Evolutionary conservation across 2,329 filamentous ascomycete species (phyloP).

Genomic region (Colletotrichum limetticola): DNA sequence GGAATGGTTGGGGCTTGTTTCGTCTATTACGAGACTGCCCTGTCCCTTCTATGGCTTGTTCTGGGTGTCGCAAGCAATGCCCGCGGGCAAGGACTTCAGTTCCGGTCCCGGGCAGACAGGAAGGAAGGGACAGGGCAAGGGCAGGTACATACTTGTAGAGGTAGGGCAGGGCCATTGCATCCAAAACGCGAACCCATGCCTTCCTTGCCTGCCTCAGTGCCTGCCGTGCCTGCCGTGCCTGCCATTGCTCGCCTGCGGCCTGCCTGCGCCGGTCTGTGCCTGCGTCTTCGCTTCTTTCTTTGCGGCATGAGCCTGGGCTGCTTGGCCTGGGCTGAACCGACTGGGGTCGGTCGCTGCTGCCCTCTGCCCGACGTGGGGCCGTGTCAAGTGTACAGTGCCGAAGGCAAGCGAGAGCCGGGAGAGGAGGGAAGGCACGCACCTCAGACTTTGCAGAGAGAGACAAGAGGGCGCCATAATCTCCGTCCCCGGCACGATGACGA

Average conservation of each 20-base stretch:
- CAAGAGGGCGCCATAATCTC: constrained; percentile 33
- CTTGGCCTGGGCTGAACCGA: neutral
- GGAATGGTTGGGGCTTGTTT: constrained; percentile 8
- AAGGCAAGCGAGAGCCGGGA: neutral
- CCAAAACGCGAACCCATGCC: constrained; percentile 14
- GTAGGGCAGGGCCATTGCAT: constrained; percentile 9
- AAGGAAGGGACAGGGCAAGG: neutral
- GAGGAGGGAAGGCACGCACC: neutral
- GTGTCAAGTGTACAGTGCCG: constrained; percentile 18
- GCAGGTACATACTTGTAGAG: neutral
- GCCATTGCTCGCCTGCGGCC: too few relatives aligned
- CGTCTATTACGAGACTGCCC: constrained; percentile 3
- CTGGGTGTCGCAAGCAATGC: neutral
- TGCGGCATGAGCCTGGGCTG: neutral
- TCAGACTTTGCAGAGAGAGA: constrained; percentile 5
- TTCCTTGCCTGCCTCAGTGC: neutral
- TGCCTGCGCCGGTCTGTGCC: constrained; percentile 13
- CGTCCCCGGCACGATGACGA: constrained; percentile 34
- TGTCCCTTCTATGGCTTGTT: neutral
- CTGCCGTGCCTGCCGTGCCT: neutral
- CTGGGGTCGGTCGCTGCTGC: neutral
- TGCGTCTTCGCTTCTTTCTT: constrained; percentile 10
- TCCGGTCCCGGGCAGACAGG: neutral
- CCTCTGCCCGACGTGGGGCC: neutral
- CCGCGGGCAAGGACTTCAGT: neutral